Percentiles rank a stretch among this genome's conserved stretches.
These are phyloP conservation scores for Musa itinerans DNA, from an alignment of 176 grass and related monocot genomes.

Conservation along the genomic window DNA sequence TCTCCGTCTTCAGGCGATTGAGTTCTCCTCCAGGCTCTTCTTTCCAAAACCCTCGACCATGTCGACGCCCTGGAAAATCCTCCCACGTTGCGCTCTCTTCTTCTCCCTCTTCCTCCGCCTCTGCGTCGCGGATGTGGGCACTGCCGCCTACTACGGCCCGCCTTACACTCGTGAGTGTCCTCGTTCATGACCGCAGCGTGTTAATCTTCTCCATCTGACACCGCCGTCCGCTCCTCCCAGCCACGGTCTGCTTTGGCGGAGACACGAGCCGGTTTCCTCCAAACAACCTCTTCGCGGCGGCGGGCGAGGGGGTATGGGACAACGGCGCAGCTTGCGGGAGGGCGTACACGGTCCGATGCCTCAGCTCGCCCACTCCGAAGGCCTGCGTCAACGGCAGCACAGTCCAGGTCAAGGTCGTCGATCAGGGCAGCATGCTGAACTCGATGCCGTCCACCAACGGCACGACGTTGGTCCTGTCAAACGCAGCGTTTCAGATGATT, in stretches of 20 bases:
- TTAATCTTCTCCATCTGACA: too few relatives aligned
- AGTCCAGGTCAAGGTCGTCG: background rate
- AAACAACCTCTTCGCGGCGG: background rate
- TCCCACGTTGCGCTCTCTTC: too few relatives aligned
- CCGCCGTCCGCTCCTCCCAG: background rate
- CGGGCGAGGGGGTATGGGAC: background rate
- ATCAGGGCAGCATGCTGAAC: background rate
- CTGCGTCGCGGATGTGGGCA: too few relatives aligned
- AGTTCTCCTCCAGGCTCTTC: too few relatives aligned
- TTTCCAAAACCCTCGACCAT: too few relatives aligned
- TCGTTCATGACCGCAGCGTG: too few relatives aligned
- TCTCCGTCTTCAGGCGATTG: too few relatives aligned
- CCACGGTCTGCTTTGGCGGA: background rate
- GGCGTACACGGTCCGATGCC: background rate
- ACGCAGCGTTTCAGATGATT: background rate
- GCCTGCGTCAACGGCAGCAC: background rate
- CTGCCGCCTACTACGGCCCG: too few relatives aligned
- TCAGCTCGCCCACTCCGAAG: background rate
- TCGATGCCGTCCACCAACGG: background rate
- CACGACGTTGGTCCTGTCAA: conserved; percentile 1
- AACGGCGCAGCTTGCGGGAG: background rate
- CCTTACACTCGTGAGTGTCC: too few relatives aligned
- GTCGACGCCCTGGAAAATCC: too few relatives aligned
- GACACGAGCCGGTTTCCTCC: background rate
- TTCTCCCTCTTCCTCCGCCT: too few relatives aligned